Evolutionary conservation across 768 basidiomycete species (phyloP), one percentile per base, ranked within the genome.

Genomic region (Hygrophorus pudorinus): DNA sequence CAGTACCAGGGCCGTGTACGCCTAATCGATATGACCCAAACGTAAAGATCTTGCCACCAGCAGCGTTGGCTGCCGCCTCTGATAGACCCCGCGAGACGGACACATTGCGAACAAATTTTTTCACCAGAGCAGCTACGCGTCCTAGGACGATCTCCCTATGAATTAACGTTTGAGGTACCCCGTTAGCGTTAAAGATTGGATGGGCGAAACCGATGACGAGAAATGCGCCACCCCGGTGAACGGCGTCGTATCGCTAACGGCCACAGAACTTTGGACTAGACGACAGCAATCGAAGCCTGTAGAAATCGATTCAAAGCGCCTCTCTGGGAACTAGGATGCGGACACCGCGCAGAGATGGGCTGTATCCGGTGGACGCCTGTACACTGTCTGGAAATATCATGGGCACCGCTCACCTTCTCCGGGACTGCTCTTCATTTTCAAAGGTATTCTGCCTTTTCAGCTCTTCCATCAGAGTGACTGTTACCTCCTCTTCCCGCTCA

Each of bases 21-120:
- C 96, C 96, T 39, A 99, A 69, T 55, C 96, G 85, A 71, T 97
- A 98, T 41, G 93, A 97, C 33, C 96, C 96, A 62, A 94, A 99
- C 5, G 96, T 98, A 63, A 91, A 99, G 60, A 99, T 98, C 71
- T 98, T 94, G 51, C 93, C 96, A 41, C 96, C 96, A 7, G 96
- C 90, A 38, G 87, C 81, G 41, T 66, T 76, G 7, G 94, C 93
- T 1, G 89, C 85, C 14, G 82, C 65, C 51, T 97, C 92, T 24
- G 92, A 93, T 37, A 94, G 68, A 5, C 94, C 94, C 32, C 74
- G 76, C 35, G 76, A 65, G 46, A 93, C 60, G 6, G 86, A 84
- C 1, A 93, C 80, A 50, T 77, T 76, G 56, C 78, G 78, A 39
- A 99, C 96, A 59, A 98, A 99, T 58, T 87, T 79, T 67, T 90